Percentiles rank a stretch among this genome's conserved stretches.
These are phyloP conservation scores for Xylaria sp. DNA, from an alignment of 2,329 filamentous ascomycete genomes.

Conservation along the genomic window DNA sequence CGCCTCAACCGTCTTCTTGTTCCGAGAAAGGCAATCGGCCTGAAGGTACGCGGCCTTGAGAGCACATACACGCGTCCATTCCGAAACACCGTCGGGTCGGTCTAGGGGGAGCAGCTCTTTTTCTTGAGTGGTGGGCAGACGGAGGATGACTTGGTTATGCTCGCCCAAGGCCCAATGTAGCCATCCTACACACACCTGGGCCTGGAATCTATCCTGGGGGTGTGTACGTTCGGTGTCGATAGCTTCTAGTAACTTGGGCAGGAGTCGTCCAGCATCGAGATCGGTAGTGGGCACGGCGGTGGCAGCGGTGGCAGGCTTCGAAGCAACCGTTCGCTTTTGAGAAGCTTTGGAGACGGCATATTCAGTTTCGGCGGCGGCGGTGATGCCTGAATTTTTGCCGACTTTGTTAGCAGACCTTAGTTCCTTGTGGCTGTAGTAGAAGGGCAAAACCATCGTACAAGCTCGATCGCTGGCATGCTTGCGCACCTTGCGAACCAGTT, in stretches of 20 bases:
- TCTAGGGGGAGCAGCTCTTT: constrained; percentile 59
- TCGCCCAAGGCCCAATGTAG: constrained; percentile 80
- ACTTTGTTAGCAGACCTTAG: constrained; percentile 27
- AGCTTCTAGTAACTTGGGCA: constrained; percentile 59
- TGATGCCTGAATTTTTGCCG: constrained; percentile 60
- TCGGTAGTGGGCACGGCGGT: constrained; percentile 50
- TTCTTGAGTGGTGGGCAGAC: constrained; percentile 68
- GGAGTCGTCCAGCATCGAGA: constrained; percentile 51
- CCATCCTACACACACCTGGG: constrained; percentile 83
- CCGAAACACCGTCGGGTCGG: constrained; percentile 59
- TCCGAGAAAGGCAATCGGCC: constrained; percentile 65
- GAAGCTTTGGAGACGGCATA: constrained; percentile 65
- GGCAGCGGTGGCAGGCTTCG: constrained; percentile 51
- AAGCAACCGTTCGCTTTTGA: constrained; percentile 46
- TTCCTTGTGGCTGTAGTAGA: constrained; percentile 12
- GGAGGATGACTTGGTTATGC: constrained; percentile 63
- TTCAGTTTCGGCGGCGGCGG: constrained; percentile 73
- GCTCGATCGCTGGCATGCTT: constrained; percentile 88
- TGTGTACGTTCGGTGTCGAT: constrained; percentile 63
- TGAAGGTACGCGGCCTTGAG: constrained; percentile 80
- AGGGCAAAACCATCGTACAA: constrained; percentile 64
- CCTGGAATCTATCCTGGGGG: constrained; percentile 72
- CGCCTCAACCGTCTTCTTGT: constrained; percentile 61
- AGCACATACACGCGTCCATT: constrained; percentile 84
- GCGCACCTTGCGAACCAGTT: constrained; percentile 88